Percentiles rank a stretch among this genome's conserved stretches.
phyloP scores from a whole-genome alignment of 306 rosid species.

The Benincasa hispida region DNA sequence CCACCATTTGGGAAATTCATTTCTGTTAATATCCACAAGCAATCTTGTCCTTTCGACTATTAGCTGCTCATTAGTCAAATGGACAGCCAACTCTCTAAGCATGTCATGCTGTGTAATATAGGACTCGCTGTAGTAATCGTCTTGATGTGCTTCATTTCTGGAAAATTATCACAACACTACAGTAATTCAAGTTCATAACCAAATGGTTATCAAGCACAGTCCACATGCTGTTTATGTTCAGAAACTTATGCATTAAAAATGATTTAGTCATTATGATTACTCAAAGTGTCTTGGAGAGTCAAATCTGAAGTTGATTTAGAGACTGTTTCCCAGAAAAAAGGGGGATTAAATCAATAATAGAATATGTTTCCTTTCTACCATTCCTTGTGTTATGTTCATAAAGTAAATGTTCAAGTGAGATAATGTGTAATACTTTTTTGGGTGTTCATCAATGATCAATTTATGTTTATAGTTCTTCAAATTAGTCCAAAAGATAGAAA shows the following conservation, averaged over 20 bases:
- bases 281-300: neutral
- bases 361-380: neutral
- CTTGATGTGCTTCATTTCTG: conserved; percentile 22
- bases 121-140: conserved; percentile 33
- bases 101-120: conserved; percentile 37
- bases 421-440: neutral
- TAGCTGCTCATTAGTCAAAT: conserved; percentile 14
- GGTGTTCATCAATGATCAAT: neutral
- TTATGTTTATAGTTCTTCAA: neutral
- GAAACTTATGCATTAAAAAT: neutral
- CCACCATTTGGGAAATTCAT: conserved; percentile 52
- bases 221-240: neutral
- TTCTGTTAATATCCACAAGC: conserved; percentile 25
- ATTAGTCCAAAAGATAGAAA: neutral
- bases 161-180: neutral
- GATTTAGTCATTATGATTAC: neutral
- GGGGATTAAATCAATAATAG: neutral
- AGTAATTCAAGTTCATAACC: neutral
- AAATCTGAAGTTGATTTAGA: neutral
- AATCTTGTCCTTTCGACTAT: conserved; percentile 27
- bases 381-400: neutral
- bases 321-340: neutral
- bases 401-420: neutral
- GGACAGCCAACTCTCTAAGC: conserved; percentile 57
- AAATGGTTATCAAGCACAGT: neutral